These are phyloP conservation scores for Fusarium sororula DNA, from an alignment of 2,329 filamentous ascomycete species.

Conservation along the genomic window DNA sequence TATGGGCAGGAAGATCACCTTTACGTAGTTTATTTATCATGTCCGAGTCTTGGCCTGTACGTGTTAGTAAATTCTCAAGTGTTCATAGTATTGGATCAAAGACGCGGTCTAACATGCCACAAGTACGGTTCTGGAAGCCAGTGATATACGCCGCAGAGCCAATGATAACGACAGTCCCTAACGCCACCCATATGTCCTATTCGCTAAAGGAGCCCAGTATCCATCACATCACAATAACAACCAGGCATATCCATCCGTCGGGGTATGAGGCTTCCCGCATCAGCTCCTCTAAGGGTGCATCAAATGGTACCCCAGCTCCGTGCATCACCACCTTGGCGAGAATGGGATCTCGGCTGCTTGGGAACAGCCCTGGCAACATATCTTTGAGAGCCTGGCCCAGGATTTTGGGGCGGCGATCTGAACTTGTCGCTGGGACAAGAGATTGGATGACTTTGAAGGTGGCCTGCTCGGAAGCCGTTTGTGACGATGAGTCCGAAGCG, in stretches of 20 bases:
- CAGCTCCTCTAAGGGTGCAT: slow-evolving; percentile 81
- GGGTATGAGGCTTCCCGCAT: slow-evolving; percentile 85
- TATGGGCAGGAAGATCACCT: slow-evolving; percentile 76
- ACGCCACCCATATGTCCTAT: slow-evolving; percentile 27
- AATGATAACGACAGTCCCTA: slow-evolving; percentile 1
- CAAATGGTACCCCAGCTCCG: slow-evolving; percentile 83
- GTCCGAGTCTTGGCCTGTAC: background rate
- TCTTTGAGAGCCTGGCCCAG: slow-evolving; percentile 81
- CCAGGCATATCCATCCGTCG: slow-evolving; percentile 90
- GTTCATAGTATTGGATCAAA: background rate
- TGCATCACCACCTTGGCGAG: slow-evolving; percentile 87
- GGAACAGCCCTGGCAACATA: slow-evolving; percentile 84
- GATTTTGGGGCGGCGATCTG: slow-evolving; percentile 54
- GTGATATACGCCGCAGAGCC: background rate
- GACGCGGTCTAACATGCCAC: background rate
- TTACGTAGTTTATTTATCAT: slow-evolving; percentile 48
- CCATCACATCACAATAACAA: slow-evolving; percentile 73
- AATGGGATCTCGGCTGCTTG: slow-evolving; percentile 83
- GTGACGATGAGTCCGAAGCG: slow-evolving; percentile 46
- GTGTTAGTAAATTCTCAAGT: background rate
- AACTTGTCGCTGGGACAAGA: slow-evolving; percentile 65
- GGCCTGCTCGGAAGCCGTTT: slow-evolving; percentile 49
- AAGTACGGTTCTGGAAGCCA: background rate
- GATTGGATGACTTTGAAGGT: slow-evolving; percentile 80
- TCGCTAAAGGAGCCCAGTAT: background rate